A percentile compares a stretch with the other conserved stretches of the same genome.
Conservation (phyloP, 805 yeast species). For the Yarrowia bubula region DNA sequence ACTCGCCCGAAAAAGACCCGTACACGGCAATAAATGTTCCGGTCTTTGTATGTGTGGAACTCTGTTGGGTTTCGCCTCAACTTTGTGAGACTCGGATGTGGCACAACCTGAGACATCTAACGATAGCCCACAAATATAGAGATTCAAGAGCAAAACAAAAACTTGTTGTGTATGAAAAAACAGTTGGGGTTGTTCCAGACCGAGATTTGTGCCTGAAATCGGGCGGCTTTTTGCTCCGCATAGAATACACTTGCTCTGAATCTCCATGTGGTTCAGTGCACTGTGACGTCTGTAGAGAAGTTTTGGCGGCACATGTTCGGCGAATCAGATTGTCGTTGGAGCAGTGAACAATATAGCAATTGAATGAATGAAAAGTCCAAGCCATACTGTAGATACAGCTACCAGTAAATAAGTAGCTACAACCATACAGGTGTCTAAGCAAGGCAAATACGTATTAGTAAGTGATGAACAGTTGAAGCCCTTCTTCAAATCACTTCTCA, state of each 20-base stretch:
- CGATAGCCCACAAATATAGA: background rate
- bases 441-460: too few relatives aligned
- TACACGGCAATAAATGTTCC: background rate
- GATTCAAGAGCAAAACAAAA: background rate
- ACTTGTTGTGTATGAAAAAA: background rate
- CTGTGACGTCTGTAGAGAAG: too few relatives aligned
- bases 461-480: too few relatives aligned
- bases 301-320: too few relatives aligned
- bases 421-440: too few relatives aligned
- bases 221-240: background rate
- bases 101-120: background rate
- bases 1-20: background rate
- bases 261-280: background rate
- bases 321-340: too few relatives aligned
- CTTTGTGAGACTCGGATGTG: constrained; percentile 1
- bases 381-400: too few relatives aligned
- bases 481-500: too few relatives aligned
- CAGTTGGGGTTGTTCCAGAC: background rate
- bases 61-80: background rate
- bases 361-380: too few relatives aligned
- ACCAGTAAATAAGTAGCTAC: too few relatives aligned
- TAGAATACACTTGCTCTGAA: background rate
- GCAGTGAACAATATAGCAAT: too few relatives aligned
- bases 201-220: too few relatives aligned
- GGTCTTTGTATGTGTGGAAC: background rate